Evolutionary conservation across 2,329 filamentous ascomycete species (phyloP).

Genomic region (Domatiomyces catenatus): DNA sequence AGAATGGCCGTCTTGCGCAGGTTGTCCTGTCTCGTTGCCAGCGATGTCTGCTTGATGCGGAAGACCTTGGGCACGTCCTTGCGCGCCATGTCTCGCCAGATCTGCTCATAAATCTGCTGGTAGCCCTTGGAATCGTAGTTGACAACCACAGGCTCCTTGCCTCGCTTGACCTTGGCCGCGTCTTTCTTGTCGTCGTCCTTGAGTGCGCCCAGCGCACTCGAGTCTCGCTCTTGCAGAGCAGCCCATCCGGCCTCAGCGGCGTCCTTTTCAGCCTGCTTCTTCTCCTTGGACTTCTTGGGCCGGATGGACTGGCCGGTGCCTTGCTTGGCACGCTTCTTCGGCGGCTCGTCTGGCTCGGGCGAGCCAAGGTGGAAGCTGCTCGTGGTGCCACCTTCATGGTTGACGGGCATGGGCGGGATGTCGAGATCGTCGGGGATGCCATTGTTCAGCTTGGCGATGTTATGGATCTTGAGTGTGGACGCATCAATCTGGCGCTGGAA

Average conservation of each 20-base stretch:
- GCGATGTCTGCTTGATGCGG: conserved; percentile 72
- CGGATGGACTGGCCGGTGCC: conserved; percentile 38
- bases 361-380: conserved; percentile 62
- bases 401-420: conserved; percentile 58
- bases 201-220: conserved; percentile 36
- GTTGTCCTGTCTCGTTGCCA: conserved; percentile 81
- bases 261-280: conserved; percentile 54
- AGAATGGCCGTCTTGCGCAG: conserved; percentile 93
- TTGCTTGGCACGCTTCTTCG: conserved; percentile 40
- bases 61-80: conserved; percentile 89
- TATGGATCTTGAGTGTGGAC: conserved; percentile 80
- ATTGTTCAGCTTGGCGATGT: conserved; percentile 74
- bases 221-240: conserved; percentile 37
- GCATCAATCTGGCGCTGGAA: conserved; percentile 75
- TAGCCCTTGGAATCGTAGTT: conserved; percentile 80
- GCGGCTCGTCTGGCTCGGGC: conserved; percentile 32
- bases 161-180: conserved; percentile 29
- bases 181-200: conserved; percentile 39
- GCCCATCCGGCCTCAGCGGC: conserved; percentile 78
- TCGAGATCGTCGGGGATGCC: conserved; percentile 61
- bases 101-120: conserved; percentile 93
- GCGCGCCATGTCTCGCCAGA: conserved; percentile 84
- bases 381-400: conserved; percentile 72
- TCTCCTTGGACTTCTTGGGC: conserved; percentile 73
- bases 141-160: conserved; percentile 34